Conservation (phyloP, 2,329 filamentous ascomycete genomes). For the Sodiomyces alkalinus region DNA sequence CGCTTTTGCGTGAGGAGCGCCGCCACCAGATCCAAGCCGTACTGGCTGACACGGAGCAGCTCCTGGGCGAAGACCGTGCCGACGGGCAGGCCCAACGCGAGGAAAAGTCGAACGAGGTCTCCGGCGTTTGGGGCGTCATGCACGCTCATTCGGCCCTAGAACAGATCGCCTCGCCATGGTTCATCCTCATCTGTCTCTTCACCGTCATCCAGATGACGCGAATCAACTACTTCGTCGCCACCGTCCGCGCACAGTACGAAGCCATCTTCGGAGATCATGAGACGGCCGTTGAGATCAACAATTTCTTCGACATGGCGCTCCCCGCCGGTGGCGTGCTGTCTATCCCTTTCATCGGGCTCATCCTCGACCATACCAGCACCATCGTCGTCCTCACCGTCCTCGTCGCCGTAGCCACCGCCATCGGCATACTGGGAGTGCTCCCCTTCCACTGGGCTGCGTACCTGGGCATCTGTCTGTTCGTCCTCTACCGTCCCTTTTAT, state of each 20-base stretch:
- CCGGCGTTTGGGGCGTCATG: conserved; percentile 76
- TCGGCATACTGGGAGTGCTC: conserved; percentile 63
- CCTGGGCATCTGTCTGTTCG: conserved; percentile 61
- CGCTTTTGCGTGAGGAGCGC: conserved; percentile 38
- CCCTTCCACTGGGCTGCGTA: conserved; percentile 58
- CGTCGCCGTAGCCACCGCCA: conserved; percentile 54
- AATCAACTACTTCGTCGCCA: conserved; percentile 90
- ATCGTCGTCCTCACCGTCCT: conserved; percentile 54
- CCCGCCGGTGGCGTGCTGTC: conserved; percentile 72
- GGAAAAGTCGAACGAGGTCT: conserved; percentile 52
- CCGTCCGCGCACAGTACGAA: conserved; percentile 67
- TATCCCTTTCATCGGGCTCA: conserved; percentile 69
- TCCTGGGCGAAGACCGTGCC: conserved; percentile 50
- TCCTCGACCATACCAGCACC: conserved; percentile 66
- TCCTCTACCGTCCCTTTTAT: conserved; percentile 76
- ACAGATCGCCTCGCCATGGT: conserved; percentile 73
- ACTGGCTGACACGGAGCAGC: conserved; percentile 54
- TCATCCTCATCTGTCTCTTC: conserved; percentile 68
- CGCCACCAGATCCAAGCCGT: conserved; percentile 45
- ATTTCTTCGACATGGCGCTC: conserved; percentile 66
- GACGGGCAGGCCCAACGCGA: conserved; percentile 51
- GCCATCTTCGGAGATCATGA: conserved; percentile 50
- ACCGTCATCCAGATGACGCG: conserved; percentile 63
- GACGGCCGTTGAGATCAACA: conserved; percentile 56
- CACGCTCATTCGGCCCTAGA: conserved; percentile 55